Percentiles rank a stretch among this genome's conserved stretches.
Conservation (phyloP, 108 stramenopile species). For the Stephanodiscus minutulus region DNA sequence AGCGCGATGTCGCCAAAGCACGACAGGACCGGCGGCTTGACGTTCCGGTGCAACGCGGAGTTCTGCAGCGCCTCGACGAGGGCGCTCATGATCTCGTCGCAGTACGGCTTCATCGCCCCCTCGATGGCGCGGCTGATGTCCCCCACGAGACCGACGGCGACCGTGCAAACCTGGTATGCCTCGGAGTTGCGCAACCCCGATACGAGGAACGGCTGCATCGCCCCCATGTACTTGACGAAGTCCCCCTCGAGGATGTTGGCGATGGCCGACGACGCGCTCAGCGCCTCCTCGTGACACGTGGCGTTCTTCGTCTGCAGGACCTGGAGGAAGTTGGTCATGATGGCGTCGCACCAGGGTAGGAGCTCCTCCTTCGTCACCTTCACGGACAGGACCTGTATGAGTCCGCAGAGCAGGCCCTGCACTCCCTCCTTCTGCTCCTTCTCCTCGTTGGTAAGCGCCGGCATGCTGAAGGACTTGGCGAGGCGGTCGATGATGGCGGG, state of each 20-base stretch:
- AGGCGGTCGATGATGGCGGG: slow-evolving; percentile 84
- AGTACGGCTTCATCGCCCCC: slow-evolving; percentile 80
- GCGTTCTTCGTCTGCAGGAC: slow-evolving; percentile 88
- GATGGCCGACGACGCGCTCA: slow-evolving; percentile 88
- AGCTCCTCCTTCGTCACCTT: slow-evolving; percentile 80
- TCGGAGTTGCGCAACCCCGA: slow-evolving; percentile 87
- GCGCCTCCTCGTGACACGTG: slow-evolving; percentile 92
- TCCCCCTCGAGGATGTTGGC: slow-evolving; percentile 82
- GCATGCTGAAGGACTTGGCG: slow-evolving; percentile 70
- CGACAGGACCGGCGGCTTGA: slow-evolving; percentile 93
- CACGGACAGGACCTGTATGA: slow-evolving; percentile 79
- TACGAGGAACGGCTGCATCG: slow-evolving; percentile 81
- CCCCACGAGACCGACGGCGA: slow-evolving; percentile 91
- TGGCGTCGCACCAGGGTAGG: slow-evolving; percentile 70
- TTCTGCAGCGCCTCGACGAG: slow-evolving; percentile 89
- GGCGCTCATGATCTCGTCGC: slow-evolving; percentile 90
- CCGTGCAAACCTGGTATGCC: slow-evolving; percentile 91
- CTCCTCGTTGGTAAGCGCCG: slow-evolving; percentile 81
- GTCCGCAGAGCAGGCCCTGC: slow-evolving; percentile 85
- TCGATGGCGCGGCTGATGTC: slow-evolving; percentile 93
- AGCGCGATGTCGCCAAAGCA: slow-evolving; percentile 97
- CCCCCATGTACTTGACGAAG: slow-evolving; percentile 92
- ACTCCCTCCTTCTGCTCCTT: slow-evolving; percentile 84
- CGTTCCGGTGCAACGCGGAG: slow-evolving; percentile 77
- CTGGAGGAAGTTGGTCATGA: slow-evolving; percentile 85